phyloP scores from a whole-genome alignment of 495 filamentous ascomycete species.

The Penicillium chermesinum region DNA sequence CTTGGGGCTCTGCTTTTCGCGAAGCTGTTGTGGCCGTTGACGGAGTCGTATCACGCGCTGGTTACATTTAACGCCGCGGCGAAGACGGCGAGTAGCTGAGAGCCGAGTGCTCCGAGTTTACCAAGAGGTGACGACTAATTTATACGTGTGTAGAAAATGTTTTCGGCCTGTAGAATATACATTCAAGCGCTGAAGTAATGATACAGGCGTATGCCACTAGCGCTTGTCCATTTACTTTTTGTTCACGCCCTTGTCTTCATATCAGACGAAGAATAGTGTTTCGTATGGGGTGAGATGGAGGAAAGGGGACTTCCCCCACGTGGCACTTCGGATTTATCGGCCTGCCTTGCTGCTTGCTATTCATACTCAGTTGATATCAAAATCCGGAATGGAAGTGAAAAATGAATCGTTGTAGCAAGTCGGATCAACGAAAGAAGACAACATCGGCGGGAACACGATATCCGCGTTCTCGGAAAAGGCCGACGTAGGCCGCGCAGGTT shows the following conservation, averaged over 20 bases:
- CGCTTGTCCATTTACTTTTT: too few species aligned
- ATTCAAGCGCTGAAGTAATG: too few species aligned
- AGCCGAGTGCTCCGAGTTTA: background rate
- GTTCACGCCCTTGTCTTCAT: too few species aligned
- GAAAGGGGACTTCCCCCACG: too few species aligned
- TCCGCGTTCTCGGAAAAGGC: slow-evolving; percentile 24
- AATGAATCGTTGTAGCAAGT: slow-evolving; percentile 33
- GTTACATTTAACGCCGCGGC: slow-evolving; percentile 23
- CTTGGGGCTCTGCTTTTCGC: slow-evolving; percentile 68
- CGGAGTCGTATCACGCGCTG: slow-evolving; percentile 50
- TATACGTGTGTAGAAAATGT: too few species aligned
- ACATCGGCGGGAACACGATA: slow-evolving; percentile 24
- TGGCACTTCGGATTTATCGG: too few species aligned
- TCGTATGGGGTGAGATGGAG: too few species aligned
- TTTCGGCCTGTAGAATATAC: too few species aligned
- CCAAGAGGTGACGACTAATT: background rate
- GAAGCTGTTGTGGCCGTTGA: slow-evolving; percentile 64
- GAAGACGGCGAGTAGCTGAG: background rate
- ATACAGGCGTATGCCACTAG: too few species aligned
- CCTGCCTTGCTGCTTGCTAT: too few species aligned
- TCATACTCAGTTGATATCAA: slow-evolving; percentile 19
- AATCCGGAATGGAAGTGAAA: slow-evolving; percentile 26
- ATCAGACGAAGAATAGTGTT: too few species aligned
- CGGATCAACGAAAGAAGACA: slow-evolving; percentile 29
- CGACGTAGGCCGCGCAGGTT: slow-evolving; percentile 9